phyloP scores from a whole-genome alignment of 2,329 filamentous ascomycete species.

The Stagonosporopsis tanaceti region DNA sequence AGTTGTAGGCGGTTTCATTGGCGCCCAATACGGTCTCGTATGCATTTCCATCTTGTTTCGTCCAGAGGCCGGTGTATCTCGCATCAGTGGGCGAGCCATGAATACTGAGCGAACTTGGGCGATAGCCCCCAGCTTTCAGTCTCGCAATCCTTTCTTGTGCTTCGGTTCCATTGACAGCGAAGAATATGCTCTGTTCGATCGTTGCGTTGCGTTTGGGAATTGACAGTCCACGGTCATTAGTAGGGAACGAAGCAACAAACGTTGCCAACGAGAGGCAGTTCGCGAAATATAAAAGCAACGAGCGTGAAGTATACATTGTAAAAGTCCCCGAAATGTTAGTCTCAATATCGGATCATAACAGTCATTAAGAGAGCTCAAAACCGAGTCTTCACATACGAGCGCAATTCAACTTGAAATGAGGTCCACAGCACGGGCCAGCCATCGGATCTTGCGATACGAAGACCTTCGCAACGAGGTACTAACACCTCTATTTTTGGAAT shows the following conservation, averaged over 20 bases:
- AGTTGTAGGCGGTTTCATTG: conserved; percentile 24
- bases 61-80: conserved; percentile 32
- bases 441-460: conserved; percentile 1
- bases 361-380: background rate
- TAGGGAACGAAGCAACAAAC: conserved; percentile 16
- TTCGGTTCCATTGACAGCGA: conserved; percentile 14
- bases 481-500: background rate
- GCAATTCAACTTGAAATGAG: background rate
- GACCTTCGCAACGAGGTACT: background rate
- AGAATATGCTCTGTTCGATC: conserved; percentile 23
- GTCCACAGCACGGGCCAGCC: conserved; percentile 3
- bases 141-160: conserved; percentile 12
- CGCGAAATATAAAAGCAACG: conserved; percentile 6
- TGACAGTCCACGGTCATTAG: conserved; percentile 1
- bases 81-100: conserved; percentile 24
- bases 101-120: conserved; percentile 25
- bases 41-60: conserved; percentile 19
- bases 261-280: conserved; percentile 17
- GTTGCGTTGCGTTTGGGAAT: conserved; percentile 22
- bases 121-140: conserved; percentile 28
- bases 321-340: background rate
- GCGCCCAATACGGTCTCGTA: conserved; percentile 28
- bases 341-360: background rate
- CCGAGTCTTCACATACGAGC: conserved; percentile 2
- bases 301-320: conserved; percentile 19